Percentiles rank a stretch among this genome's conserved stretches.
Evolutionary conservation across 2,329 filamentous ascomycete genomes (phyloP).

Genomic region (Sclerotinia spermophila): DNA sequence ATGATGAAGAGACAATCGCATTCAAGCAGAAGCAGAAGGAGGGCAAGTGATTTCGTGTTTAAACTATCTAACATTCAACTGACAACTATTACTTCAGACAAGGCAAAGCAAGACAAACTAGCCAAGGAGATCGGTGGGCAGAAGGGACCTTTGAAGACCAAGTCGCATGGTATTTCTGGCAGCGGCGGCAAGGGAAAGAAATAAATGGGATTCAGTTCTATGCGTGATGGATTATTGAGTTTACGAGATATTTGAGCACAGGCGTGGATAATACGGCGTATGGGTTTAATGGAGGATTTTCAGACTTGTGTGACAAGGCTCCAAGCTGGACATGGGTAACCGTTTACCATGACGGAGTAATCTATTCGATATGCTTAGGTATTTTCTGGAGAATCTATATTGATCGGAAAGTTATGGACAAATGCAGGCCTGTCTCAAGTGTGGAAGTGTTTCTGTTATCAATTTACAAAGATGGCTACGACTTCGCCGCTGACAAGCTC

Average conservation of each 20-base stretch:
- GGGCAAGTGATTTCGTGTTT: conserved; percentile 52
- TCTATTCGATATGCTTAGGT: neutral
- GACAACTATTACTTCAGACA: conserved; percentile 34
- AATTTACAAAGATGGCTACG: neutral
- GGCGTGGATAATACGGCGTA: conserved; percentile 24
- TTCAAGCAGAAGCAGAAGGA: conserved; percentile 80
- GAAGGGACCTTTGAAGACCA: conserved; percentile 84
- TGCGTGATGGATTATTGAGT: conserved; percentile 6
- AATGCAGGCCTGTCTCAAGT: neutral
- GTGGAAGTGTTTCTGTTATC: neutral
- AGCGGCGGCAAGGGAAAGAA: conserved; percentile 75
- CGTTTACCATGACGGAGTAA: neutral
- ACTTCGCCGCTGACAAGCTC: neutral
- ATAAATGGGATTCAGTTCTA: neutral
- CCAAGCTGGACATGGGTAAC: conserved; percentile 2
- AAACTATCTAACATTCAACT: neutral
- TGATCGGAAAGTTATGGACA: neutral
- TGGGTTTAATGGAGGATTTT: conserved; percentile 16
- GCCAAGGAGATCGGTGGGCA: conserved; percentile 55
- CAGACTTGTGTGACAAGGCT: neutral
- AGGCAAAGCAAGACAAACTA: conserved; percentile 78
- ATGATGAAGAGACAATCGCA: conserved; percentile 83
- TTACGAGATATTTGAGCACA: conserved; percentile 10
- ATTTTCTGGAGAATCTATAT: neutral
- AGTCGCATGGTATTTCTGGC: conserved; percentile 92